These are phyloP conservation scores for Phytopythium mirpurense DNA, from an alignment of 352 stramenopile species.

Conservation along the genomic window DNA sequence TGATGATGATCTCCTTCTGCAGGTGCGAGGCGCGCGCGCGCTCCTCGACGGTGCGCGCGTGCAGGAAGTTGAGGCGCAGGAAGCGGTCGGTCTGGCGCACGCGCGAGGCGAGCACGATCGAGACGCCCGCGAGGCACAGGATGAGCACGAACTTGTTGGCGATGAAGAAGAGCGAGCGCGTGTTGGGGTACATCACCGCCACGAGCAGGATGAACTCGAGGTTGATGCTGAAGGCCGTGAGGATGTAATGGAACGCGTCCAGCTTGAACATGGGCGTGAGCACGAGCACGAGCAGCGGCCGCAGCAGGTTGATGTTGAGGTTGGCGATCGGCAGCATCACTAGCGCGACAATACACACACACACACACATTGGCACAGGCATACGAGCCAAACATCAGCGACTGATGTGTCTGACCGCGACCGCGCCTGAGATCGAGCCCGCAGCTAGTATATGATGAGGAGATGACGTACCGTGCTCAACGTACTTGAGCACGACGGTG, in stretches of 20 bases:
- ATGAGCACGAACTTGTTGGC: constrained; percentile 72
- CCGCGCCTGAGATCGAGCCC: too few relatives aligned
- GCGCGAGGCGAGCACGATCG: constrained; percentile 52
- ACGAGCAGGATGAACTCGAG: constrained; percentile 63
- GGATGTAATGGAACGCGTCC: constrained; percentile 65
- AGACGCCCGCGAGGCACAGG: constrained; percentile 48
- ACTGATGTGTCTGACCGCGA: too few relatives aligned
- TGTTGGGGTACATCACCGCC: constrained; percentile 54
- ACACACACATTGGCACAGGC: background rate
- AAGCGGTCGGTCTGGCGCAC: constrained; percentile 75
- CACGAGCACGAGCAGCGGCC: constrained; percentile 55
- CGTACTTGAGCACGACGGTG: constrained; percentile 37
- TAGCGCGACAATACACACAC: constrained; percentile 2
- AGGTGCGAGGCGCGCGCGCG: constrained; percentile 53
- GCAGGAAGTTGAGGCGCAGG: constrained; percentile 68
- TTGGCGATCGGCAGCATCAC: constrained; percentile 64
- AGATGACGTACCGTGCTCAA: constrained; percentile 37
- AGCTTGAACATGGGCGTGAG: constrained; percentile 70
- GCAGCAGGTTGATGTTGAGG: constrained; percentile 64
- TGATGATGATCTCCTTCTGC: constrained; percentile 79
- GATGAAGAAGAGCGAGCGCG: constrained; percentile 50
- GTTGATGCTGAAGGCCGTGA: constrained; percentile 56
- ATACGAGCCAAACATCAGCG: too few relatives aligned
- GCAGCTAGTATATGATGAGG: background rate
- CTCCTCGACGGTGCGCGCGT: constrained; percentile 68